Conservation (phyloP, 2,329 filamentous ascomycete species). For the Albifimbria verrucaria region DNA sequence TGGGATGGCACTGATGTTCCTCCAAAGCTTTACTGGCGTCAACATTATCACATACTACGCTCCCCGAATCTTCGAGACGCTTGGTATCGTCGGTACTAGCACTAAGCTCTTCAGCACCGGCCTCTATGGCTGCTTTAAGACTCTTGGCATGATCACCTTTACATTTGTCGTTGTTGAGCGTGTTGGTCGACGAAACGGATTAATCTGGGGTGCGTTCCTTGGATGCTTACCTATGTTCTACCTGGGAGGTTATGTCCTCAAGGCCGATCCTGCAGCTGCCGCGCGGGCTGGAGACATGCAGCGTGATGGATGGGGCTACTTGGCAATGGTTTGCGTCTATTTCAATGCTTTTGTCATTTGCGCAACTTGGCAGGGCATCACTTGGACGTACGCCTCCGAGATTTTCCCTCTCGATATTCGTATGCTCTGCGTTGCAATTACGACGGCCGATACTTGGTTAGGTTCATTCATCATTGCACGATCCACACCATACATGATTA, state of each 20-base stretch:
- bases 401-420: constrained; percentile 38
- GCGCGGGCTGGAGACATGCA: constrained; percentile 43
- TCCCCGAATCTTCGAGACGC: constrained; percentile 32
- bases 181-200: constrained; percentile 43
- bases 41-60: constrained; percentile 61
- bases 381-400: constrained; percentile 43
- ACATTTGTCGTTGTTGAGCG: constrained; percentile 44
- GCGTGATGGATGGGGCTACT: constrained; percentile 35
- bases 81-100: constrained; percentile 29
- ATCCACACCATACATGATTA: constrained; percentile 34
- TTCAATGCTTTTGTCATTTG: constrained; percentile 37
- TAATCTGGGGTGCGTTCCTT: constrained; percentile 36
- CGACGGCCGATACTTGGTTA: constrained; percentile 27
- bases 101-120: constrained; percentile 35
- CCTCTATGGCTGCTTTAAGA: constrained; percentile 37
- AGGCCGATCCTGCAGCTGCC: constrained; percentile 28
- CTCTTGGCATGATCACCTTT: constrained; percentile 32
- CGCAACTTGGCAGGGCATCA: constrained; percentile 39
- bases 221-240: constrained; percentile 36
- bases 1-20: constrained; percentile 48
- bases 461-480: constrained; percentile 32
- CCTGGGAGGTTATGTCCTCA: constrained; percentile 34
- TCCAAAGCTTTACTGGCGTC: constrained; percentile 38
- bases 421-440: constrained; percentile 23
- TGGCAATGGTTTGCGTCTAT: constrained; percentile 44